phyloP scores from a whole-genome alignment of 2,329 filamentous ascomycete genomes.

The Stromatinia cepivora region DNA sequence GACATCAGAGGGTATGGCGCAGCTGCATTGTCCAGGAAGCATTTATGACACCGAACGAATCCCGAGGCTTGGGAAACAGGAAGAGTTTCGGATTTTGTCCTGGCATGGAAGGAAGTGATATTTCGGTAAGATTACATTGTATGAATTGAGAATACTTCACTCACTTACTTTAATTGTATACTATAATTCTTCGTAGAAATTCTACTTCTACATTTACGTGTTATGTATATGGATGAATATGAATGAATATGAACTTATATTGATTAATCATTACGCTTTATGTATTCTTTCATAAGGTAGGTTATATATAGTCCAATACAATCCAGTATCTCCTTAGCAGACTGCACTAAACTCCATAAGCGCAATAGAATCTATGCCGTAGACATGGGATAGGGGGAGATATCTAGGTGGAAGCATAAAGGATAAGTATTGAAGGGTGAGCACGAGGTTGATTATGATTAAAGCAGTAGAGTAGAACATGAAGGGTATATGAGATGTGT shows the following conservation, averaged over 20 bases:
- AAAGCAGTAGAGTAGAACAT: no score
- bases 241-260: not conserved
- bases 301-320: no score
- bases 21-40: not conserved
- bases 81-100: not conserved
- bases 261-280: no score
- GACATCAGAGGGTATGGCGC: not conserved
- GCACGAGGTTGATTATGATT: no score
- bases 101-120: not conserved
- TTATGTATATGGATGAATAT: not conserved
- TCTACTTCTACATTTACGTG: not conserved
- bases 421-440: no score
- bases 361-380: no score
- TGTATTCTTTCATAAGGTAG: no score
- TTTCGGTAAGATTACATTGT: not conserved
- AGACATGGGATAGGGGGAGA: no score
- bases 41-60: not conserved
- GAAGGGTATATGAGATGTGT: no score
- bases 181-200: not conserved
- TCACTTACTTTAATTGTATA: not conserved
- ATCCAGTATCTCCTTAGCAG: no score
- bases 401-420: no score
- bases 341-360: no score
- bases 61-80: not conserved
- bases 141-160: not conserved